Conservation (phyloP, 1,284 basidiomycete genomes). For the Sanghuangporus weigelae region DNA sequence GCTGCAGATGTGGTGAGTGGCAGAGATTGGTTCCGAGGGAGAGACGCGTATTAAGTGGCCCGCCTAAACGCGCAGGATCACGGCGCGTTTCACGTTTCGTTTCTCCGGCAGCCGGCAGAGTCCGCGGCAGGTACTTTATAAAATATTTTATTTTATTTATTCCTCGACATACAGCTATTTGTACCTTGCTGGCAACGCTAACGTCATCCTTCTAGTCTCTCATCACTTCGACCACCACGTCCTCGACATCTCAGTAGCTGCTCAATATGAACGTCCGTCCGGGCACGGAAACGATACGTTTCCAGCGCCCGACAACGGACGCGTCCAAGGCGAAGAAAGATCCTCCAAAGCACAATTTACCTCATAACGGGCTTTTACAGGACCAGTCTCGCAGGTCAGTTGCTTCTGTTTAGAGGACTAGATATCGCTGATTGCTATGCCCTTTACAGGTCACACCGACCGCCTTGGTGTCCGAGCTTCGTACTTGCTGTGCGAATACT, state of each 20-base stretch:
- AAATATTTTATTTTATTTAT: no score
- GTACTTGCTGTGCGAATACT: conserved; percentile 81
- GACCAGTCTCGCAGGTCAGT: conserved; percentile 66
- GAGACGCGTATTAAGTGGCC: no score
- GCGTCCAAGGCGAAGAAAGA: conserved; percentile 23
- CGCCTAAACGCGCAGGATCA: no score
- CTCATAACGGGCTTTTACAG: conserved; percentile 67
- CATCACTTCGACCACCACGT: neutral
- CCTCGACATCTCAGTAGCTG: neutral
- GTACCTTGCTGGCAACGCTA: no score
- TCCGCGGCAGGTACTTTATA: no score
- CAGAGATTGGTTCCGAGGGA: no score
- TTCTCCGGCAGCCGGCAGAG: no score
- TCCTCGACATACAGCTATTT: no score
- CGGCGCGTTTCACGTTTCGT: no score
- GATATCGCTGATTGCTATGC: neutral
- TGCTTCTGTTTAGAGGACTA: conserved; percentile 13
- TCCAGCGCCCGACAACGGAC: conserved; percentile 4
- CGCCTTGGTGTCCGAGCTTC: conserved; percentile 81
- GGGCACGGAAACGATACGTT: conserved; percentile 14
- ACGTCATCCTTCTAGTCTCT: neutral
- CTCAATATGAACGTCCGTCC: conserved; percentile 8
- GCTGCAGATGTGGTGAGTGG: no score
- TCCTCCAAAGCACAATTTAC: conserved; percentile 29
- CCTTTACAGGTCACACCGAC: conserved; percentile 49